phyloP scores from a whole-genome alignment of 345 rosid genomes.

The Angophora floribunda region DNA sequence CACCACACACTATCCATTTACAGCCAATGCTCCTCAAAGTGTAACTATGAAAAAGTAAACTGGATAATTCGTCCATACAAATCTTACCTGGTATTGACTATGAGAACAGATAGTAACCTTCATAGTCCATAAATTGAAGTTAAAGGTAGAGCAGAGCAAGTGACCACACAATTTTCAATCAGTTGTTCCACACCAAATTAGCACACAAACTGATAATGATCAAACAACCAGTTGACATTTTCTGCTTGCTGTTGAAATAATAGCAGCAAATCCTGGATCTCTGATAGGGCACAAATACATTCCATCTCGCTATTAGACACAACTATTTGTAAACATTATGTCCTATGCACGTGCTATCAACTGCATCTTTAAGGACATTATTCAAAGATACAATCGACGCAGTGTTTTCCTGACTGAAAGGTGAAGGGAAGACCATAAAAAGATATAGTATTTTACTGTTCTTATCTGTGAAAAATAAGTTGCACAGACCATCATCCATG shows the following conservation, averaged over 20 bases:
- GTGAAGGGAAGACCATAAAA: neutral
- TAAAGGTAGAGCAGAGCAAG: neutral
- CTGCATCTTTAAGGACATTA: neutral
- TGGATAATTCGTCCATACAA: neutral
- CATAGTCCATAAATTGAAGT: neutral
- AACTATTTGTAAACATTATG: neutral
- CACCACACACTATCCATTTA: neutral
- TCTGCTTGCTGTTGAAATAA: neutral
- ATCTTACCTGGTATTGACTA: neutral
- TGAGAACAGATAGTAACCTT: neutral
- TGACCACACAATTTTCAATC: neutral
- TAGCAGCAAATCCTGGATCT: neutral
- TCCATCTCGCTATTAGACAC: neutral
- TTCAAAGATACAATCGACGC: neutral
- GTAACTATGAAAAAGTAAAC: neutral
- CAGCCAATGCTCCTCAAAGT: neutral
- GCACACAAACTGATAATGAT: neutral
- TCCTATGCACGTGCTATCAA: neutral
- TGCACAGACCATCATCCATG: neutral
- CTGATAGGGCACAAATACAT: neutral
- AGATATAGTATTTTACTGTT: neutral
- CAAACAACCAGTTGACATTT: neutral
- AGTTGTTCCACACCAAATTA: neutral
- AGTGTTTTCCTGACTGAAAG: neutral
- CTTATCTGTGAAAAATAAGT: neutral